Percentiles rank a stretch among this genome's conserved stretches.
Conservation (phyloP, 2,329 filamentous ascomycete genomes). For the Plenodomus biglobosus region DNA sequence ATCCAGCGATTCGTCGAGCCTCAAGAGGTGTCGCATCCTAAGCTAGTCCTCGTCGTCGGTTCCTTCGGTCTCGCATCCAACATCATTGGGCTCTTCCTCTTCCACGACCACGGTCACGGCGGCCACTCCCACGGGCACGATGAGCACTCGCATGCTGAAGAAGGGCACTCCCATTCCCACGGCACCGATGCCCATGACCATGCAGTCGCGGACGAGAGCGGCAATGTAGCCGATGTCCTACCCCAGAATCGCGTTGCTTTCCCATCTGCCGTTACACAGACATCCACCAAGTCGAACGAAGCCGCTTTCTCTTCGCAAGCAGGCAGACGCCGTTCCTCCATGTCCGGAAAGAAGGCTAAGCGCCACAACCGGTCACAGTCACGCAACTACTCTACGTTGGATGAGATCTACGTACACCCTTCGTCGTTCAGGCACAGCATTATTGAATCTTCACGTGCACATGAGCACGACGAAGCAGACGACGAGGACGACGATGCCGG, state of each 20-base stretch:
- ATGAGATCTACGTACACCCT: slow-evolving; percentile 79
- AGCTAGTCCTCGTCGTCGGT: slow-evolving; percentile 87
- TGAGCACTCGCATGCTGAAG: slow-evolving; percentile 50
- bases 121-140: slow-evolving; percentile 55
- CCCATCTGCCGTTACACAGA: slow-evolving; percentile 38
- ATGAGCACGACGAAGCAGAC: slow-evolving; percentile 56
- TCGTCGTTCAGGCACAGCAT: slow-evolving; percentile 90
- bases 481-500: slow-evolving; percentile 57
- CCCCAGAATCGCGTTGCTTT: slow-evolving; percentile 62
- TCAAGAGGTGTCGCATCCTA: slow-evolving; percentile 80
- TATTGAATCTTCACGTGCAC: slow-evolving; percentile 72
- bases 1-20: slow-evolving; percentile 90
- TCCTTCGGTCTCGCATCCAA: slow-evolving; percentile 85
- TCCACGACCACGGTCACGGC: slow-evolving; percentile 88
- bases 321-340: slow-evolving; percentile 25
- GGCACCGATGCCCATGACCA: slow-evolving; percentile 49
- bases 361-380: slow-evolving; percentile 63
- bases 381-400: slow-evolving; percentile 59
- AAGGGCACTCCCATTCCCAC: slow-evolving; percentile 52
- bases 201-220: slow-evolving; percentile 58
- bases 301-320: slow-evolving; percentile 13
- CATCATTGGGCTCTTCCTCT: slow-evolving; percentile 81
- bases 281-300: slow-evolving; percentile 19
- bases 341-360: slow-evolving; percentile 46
- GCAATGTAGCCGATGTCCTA: slow-evolving; percentile 62